Evolutionary conservation across 2,329 filamentous ascomycete genomes (phyloP).

Genomic region (Xylaria digitata): DNA sequence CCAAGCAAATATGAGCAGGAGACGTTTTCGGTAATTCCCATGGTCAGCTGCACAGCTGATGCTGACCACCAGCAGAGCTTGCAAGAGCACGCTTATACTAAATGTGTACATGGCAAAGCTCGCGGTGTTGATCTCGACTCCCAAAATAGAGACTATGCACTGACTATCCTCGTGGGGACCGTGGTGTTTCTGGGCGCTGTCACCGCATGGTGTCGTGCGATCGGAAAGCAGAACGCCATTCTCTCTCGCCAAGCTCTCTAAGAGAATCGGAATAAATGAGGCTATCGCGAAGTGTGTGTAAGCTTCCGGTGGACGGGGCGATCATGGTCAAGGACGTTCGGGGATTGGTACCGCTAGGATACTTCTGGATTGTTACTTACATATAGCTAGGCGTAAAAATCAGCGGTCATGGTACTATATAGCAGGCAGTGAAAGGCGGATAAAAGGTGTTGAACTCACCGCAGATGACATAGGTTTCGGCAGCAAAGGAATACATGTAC

Average conservation of each 20-base stretch:
- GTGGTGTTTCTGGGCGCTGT: conserved; percentile 64
- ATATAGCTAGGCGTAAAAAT: conserved; percentile 41
- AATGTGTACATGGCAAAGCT: conserved; percentile 99
- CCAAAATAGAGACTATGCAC: conserved; percentile 85
- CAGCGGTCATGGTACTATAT: conserved; percentile 10
- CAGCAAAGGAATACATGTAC: conserved; percentile 96
- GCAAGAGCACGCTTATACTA: conserved; percentile 87
- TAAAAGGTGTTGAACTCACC: conserved; percentile 66
- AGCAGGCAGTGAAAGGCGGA: not conserved
- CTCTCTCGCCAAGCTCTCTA: conserved; percentile 92
- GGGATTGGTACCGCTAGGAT: not conserved
- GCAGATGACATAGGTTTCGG: conserved; percentile 96
- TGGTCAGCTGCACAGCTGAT: conserved; percentile 97
- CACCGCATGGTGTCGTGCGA: conserved; percentile 77
- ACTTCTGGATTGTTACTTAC: conserved; percentile 41
- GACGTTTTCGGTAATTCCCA: conserved; percentile 87
- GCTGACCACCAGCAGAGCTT: conserved; percentile 91
- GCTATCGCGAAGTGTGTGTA: conserved; percentile 61
- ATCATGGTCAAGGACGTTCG: not conserved
- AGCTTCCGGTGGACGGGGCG: conserved; percentile 17
- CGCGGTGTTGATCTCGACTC: conserved; percentile 90
- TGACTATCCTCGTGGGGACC: conserved; percentile 65
- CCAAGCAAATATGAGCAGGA: conserved; percentile 87
- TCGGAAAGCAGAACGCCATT: conserved; percentile 89
- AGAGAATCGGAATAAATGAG: conserved; percentile 93